A percentile compares a stretch with the other conserved stretches of the same genome.
Conservation (phyloP, 495 filamentous ascomycete genomes). For the Recurvomyces mirabilis region DNA sequence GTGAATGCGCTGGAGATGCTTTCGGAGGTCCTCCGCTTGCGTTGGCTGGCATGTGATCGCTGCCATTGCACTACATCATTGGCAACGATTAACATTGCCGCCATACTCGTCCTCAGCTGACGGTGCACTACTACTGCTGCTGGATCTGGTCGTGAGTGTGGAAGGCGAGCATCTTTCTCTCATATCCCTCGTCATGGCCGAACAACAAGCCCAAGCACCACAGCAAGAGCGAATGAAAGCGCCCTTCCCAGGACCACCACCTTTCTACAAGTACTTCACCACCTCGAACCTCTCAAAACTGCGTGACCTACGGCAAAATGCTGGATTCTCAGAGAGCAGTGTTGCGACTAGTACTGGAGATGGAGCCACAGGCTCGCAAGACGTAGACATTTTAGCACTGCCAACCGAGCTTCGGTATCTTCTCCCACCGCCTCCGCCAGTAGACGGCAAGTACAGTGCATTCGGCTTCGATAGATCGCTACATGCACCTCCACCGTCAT, state of each 20-base stretch:
- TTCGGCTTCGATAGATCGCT: slow-evolving; percentile 64
- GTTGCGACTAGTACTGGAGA: slow-evolving; percentile 23
- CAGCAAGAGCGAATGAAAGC: slow-evolving; percentile 7
- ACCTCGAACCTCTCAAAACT: slow-evolving; percentile 60
- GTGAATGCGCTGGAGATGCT: no score
- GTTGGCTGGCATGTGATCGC: no score
- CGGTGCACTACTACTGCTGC: no score
- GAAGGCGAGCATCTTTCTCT: no score
- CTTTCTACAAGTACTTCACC: slow-evolving; percentile 85
- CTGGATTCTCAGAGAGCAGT: not conserved
- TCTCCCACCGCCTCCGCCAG: slow-evolving; percentile 57
- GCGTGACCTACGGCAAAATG: slow-evolving; percentile 34
- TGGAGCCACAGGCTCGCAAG: slow-evolving; percentile 17
- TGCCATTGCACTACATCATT: no score
- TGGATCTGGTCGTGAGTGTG: no score
- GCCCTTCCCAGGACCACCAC: slow-evolving; percentile 71
- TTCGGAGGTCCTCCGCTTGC: no score
- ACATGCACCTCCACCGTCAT: slow-evolving; percentile 42
- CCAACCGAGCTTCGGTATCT: slow-evolving; percentile 68
- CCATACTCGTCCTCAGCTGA: no score
- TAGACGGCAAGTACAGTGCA: slow-evolving; percentile 55
- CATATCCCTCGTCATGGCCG: no score
- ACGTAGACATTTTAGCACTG: slow-evolving; percentile 42
- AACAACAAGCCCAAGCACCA: slow-evolving; percentile 1
- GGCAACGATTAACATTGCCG: no score